Percentiles rank a stretch among this genome's conserved stretches.
These are phyloP conservation scores for Neurospora sp. DNA, from an alignment of 495 filamentous ascomycete genomes.

Conservation along the genomic window DNA sequence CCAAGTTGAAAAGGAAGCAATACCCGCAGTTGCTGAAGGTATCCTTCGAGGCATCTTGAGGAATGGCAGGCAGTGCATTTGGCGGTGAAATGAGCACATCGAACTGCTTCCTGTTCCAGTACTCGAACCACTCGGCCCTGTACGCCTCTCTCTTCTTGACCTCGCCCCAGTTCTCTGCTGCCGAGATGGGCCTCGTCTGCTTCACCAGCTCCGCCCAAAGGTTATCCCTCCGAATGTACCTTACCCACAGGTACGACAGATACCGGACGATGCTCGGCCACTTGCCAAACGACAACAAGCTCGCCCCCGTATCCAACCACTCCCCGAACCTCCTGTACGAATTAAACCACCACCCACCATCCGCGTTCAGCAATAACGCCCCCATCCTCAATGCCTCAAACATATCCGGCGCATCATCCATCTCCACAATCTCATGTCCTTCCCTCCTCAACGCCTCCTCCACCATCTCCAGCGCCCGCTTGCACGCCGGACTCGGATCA, in stretches of 20 bases:
- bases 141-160: conserved; percentile 68
- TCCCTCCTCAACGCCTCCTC: conserved; percentile 55
- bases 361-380: conserved; percentile 75
- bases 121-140: conserved; percentile 67
- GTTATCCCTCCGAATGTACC: conserved; percentile 64
- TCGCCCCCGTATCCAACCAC: conserved; percentile 69
- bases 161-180: conserved; percentile 72
- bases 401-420: conserved; percentile 48
- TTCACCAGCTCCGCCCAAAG: conserved; percentile 70
- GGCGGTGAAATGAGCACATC: conserved; percentile 80
- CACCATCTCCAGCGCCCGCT: conserved; percentile 61
- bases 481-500: conserved; percentile 76
- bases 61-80: conserved; percentile 84
- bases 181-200: conserved; percentile 58
- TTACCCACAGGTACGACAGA: conserved; percentile 81
- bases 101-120: conserved; percentile 62
- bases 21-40: conserved; percentile 87
- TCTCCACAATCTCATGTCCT: conserved; percentile 70
- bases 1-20: conserved; percentile 90
- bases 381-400: conserved; percentile 72
- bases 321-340: conserved; percentile 71
- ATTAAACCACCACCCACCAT: conserved; percentile 74
- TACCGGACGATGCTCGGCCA: conserved; percentile 69
- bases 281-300: conserved; percentile 59
- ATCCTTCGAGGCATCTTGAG: conserved; percentile 76